Evolutionary conservation across 164 flowering plant genomes (phyloP), one percentile per base, ranked within the genome.

Genomic region (Macadamia tetraphylla): DNA sequence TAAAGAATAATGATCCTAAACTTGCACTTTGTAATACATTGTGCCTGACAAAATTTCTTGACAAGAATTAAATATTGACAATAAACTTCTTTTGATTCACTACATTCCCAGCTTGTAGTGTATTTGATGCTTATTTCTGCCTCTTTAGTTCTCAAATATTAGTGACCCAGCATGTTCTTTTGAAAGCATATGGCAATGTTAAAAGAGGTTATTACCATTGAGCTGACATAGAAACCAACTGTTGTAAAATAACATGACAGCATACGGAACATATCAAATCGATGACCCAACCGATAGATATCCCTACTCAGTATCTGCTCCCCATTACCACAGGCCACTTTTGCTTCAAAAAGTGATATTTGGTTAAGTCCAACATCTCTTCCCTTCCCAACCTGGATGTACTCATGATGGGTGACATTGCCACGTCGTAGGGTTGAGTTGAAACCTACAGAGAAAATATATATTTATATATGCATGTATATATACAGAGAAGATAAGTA

Each of bases 311-410:
- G 90, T 55, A 81, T 83, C 86, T 95, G 99, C 80, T 95, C 99
- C 48, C 99, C 98, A 78, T 95, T 95, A 60, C 99, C 99, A 75
- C 93, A 87, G 2, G 99, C 99, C 51, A 95, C 96, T 80, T 95
- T 95, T 73, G 99, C 97, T 79, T 95, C 99, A 76, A 95, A 95
- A 7, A 92, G 91, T 31, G 99, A 92, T 48, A 95, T 92, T 82
- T 95, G 99, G 74, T 90, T 95, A 56, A 92, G 87, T n/a, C 99
- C 99, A 35, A 95, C 99, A 85, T 95, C 98, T 74, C 98, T 70
- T 58, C 99, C 98, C 79, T 95, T 95, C 18, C 99, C 99, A 64
- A 95, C 97, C 81, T 92, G 99, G 60, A 92, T 90, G 74, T 95
- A 95, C 82, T 95, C 99, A 65, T 95, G 99, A 74, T 95, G 98